Conservation (phyloP, 2,329 filamentous ascomycete genomes). For the Furcasterigmium sp. region DNA sequence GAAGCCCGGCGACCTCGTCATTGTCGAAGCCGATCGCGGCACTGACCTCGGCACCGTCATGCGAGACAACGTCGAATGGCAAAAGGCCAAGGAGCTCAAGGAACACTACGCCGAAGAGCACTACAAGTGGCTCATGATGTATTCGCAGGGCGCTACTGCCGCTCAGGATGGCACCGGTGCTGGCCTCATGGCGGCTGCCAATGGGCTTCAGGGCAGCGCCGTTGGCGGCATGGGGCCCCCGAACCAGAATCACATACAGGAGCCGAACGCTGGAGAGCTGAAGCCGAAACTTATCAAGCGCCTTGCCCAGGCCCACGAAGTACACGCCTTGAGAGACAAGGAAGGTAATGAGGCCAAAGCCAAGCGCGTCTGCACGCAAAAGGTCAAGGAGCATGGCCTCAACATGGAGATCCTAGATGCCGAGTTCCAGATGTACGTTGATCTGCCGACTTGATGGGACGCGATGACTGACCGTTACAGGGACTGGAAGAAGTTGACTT, state of each 20-base stretch:
- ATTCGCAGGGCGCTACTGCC: constrained; percentile 71
- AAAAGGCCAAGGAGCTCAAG: constrained; percentile 81
- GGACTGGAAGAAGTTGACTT: constrained; percentile 98
- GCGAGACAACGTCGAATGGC: constrained; percentile 81
- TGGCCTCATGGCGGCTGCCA: constrained; percentile 59
- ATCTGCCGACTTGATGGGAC: not conserved
- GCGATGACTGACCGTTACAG: constrained; percentile 37
- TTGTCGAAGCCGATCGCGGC: constrained; percentile 94
- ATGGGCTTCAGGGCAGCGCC: constrained; percentile 61
- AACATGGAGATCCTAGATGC: constrained; percentile 99
- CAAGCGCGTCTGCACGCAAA: constrained; percentile 93
- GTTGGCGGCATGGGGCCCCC: constrained; percentile 75
- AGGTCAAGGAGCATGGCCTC: constrained; percentile 87
- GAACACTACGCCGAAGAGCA: constrained; percentile 92
- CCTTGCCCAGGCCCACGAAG: constrained; percentile 85
- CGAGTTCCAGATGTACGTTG: constrained; percentile 91
- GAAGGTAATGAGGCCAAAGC: constrained; percentile 97
- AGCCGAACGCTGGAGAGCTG: constrained; percentile 67
- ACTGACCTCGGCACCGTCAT: constrained; percentile 93
- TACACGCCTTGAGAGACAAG: constrained; percentile 84
- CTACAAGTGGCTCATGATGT: constrained; percentile 99
- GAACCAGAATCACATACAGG: constrained; percentile 67
- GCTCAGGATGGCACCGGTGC: constrained; percentile 56
- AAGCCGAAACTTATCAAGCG: constrained; percentile 97
- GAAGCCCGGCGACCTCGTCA: constrained; percentile 88